Conservation (phyloP, 768 basidiomycete species). For the Trametes maxima region DNA sequence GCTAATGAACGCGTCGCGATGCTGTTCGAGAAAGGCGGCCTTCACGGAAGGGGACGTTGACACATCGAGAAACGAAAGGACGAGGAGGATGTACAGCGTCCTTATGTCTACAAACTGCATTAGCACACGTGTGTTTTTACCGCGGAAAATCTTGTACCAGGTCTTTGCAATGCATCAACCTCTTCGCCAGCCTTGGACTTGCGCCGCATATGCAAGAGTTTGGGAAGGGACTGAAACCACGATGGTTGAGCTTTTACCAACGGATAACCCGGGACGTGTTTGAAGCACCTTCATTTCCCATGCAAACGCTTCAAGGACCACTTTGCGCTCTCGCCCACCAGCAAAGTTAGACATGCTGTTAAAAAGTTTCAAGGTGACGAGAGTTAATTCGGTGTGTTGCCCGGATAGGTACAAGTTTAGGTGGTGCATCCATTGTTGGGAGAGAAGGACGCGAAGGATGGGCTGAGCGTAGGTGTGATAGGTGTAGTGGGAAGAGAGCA, state of each 20-base stretch:
- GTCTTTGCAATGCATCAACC: slow-evolving; percentile 48
- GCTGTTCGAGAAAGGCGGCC: slow-evolving; percentile 68
- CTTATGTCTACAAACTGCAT: slow-evolving; percentile 62
- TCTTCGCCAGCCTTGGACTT: slow-evolving; percentile 48
- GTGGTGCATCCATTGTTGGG: slow-evolving; percentile 53
- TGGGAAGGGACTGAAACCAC: slow-evolving; percentile 56
- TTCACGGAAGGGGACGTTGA: slow-evolving; percentile 56
- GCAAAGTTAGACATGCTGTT: slow-evolving; percentile 63
- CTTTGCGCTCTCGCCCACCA: slow-evolving; percentile 64
- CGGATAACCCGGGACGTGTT: background rate
- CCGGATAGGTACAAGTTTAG: slow-evolving; percentile 66
- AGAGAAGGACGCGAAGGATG: slow-evolving; percentile 62
- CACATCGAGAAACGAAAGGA: slow-evolving; percentile 69
- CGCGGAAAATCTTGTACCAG: slow-evolving; percentile 47
- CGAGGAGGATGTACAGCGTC: slow-evolving; percentile 70
- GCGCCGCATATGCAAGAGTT: slow-evolving; percentile 70
- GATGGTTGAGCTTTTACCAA: background rate
- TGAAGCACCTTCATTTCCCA: slow-evolving; percentile 73
- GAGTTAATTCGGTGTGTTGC: slow-evolving; percentile 63
- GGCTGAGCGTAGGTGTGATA: slow-evolving; percentile 65
- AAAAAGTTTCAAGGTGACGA: slow-evolving; percentile 67
- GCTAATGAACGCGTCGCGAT: slow-evolving; percentile 60
- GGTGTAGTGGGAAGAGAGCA: slow-evolving; percentile 70
- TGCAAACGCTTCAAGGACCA: slow-evolving; percentile 66
- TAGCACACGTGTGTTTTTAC: background rate